Evolutionary conservation across 1,139 yeast species (phyloP).

Genomic region (Candida sp.): DNA sequence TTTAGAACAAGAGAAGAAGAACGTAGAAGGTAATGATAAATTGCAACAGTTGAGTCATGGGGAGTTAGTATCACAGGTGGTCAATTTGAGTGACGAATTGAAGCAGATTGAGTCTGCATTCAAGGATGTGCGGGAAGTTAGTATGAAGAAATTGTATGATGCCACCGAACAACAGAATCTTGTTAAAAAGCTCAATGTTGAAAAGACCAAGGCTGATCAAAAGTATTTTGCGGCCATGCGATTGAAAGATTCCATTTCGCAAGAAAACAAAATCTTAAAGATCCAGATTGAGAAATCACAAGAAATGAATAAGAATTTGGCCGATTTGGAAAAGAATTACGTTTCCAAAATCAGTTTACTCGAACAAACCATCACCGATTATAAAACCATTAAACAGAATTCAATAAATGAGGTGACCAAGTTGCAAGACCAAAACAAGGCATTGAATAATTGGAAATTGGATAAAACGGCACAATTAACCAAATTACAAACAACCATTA

Average conservation of each 20-base stretch:
- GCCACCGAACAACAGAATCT: conserved; percentile 65
- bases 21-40: conserved; percentile 9
- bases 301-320: conserved; percentile 65
- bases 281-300: conserved; percentile 65
- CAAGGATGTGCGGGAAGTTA: conserved; percentile 50
- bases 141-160: conserved; percentile 54
- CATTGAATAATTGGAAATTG: conserved; percentile 19
- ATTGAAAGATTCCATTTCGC: conserved; percentile 68
- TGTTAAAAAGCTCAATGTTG: conserved; percentile 68
- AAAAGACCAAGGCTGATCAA: conserved; percentile 91
- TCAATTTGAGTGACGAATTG: conserved; percentile 56
- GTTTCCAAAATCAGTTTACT: conserved; percentile 47
- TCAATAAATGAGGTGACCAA: conserved; percentile 34
- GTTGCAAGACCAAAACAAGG: conserved; percentile 26
- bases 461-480: conserved; percentile 23
- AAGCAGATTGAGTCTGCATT: conserved; percentile 86
- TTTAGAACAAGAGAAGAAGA: conserved; percentile 18
- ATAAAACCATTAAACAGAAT: conserved; percentile 33
- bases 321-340: conserved; percentile 57
- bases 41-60: conserved; percentile 19
- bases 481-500: conserved; percentile 15
- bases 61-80: conserved; percentile 46
- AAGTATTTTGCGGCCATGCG: conserved; percentile 96
- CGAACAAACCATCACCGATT: conserved; percentile 32
- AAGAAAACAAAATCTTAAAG: conserved; percentile 69